Evolutionary conservation across 1,284 basidiomycete genomes (phyloP).

Genomic region (Moesziomyces antarcticus): DNA sequence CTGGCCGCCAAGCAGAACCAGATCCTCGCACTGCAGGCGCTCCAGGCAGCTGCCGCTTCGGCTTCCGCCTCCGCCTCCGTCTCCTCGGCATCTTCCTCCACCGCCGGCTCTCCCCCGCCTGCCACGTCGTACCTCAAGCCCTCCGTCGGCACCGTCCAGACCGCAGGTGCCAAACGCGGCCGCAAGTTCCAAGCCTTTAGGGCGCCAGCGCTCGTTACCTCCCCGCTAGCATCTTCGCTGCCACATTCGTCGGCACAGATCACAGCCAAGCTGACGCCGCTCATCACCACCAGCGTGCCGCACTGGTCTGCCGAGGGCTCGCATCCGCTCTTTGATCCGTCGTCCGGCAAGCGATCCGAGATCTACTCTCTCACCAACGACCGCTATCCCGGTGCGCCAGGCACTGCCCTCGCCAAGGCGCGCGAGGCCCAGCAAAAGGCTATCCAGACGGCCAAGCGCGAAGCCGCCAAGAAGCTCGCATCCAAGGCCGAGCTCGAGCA

Average conservation of each 20-base stretch:
- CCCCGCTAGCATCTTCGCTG: not conserved
- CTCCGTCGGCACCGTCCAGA: conserved; percentile 10
- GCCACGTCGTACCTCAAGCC: conserved; percentile 19
- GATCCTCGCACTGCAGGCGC: conserved; percentile 44
- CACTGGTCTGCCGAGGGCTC: conserved; percentile 47
- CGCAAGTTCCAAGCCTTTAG: conserved; percentile 48
- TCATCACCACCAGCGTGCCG: conserved; percentile 43
- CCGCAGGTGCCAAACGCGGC: conserved; percentile 24
- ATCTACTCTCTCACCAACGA: conserved; percentile 62
- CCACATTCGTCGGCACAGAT: not conserved
- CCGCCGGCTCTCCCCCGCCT: conserved; percentile 34
- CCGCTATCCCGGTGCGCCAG: conserved; percentile 61
- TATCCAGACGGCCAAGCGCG: conserved; percentile 42
- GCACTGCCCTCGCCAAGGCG: conserved; percentile 56
- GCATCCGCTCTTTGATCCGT: conserved; percentile 42
- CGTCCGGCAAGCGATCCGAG: conserved; percentile 47
- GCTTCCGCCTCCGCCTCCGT: conserved; percentile 23
- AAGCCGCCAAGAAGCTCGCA: conserved; percentile 49
- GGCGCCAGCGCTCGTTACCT: conserved; percentile 20
- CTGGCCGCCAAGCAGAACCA: conserved; percentile 49
- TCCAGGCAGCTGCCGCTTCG: conserved; percentile 32
- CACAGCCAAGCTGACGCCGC: conserved; percentile 21
- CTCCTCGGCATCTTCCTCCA: conserved; percentile 38
- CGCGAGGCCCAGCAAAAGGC: conserved; percentile 53
- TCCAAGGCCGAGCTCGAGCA: conserved; percentile 59